Evolutionary conservation across 257 asterid species (phyloP).

Genomic region (Avicennia marina): DNA sequence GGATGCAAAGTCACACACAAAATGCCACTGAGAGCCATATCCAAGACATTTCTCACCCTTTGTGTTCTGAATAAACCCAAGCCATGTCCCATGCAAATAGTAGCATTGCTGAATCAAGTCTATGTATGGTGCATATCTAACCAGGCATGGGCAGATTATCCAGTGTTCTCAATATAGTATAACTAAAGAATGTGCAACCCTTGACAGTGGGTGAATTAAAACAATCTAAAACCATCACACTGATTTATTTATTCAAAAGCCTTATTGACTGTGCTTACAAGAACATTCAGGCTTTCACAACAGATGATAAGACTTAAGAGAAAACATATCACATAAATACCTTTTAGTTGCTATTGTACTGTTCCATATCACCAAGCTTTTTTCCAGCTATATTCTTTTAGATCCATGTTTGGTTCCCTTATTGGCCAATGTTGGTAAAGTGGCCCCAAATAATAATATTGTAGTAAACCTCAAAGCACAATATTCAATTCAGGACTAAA

Average conservation of each 20-base stretch:
- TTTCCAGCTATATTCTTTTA: not conserved
- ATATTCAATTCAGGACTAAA: no score
- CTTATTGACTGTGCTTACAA: not conserved
- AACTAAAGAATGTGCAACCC: not conserved
- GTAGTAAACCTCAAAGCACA: not conserved
- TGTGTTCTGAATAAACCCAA: not conserved
- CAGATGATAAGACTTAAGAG: conserved; percentile 1
- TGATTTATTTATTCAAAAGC: conserved; percentile 3
- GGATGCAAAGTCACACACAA: conserved; percentile 4
- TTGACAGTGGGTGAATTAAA: conserved; percentile 2
- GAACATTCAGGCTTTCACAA: not conserved
- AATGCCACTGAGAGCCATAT: no score
- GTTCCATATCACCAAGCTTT: not conserved
- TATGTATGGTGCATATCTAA: not conserved
- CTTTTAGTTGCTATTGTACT: not conserved
- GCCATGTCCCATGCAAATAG: not conserved
- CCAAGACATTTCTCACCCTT: no score
- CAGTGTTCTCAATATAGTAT: not conserved
- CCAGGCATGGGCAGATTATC: not conserved
- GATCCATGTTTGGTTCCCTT: conserved; percentile 5
- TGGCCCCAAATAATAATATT: conserved; percentile 4
- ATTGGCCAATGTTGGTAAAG: not conserved
- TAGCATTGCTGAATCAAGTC: not conserved
- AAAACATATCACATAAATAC: conserved; percentile 1
- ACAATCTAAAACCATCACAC: conserved; percentile 4